Percentiles rank a stretch among this genome's conserved stretches.
These are phyloP conservation scores for Trichoderma guizhouense DNA, from an alignment of 2,329 filamentous ascomycete species.

Conservation along the genomic window DNA sequence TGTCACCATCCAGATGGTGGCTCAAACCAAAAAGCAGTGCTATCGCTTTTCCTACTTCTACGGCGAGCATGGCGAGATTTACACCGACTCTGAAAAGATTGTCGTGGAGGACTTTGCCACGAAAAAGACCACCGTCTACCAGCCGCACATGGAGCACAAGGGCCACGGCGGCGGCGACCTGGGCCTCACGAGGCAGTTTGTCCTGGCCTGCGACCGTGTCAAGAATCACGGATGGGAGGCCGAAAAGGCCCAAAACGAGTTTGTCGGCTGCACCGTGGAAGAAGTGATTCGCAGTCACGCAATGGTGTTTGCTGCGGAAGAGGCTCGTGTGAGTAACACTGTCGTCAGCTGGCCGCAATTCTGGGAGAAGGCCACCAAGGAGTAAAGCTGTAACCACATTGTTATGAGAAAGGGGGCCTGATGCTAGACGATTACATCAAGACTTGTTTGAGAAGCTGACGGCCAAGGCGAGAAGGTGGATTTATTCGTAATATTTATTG, in stretches of 20 bases:
- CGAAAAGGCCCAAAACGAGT: conserved; percentile 66
- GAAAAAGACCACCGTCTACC: conserved; percentile 31
- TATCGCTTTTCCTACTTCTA: conserved; percentile 82
- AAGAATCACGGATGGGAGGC: conserved; percentile 67
- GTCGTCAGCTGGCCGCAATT: conserved; percentile 73
- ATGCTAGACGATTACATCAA: background rate
- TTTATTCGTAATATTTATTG: background rate
- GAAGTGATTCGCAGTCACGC: conserved; percentile 88
- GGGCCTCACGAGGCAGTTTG: conserved; percentile 74
- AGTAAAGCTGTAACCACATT: background rate
- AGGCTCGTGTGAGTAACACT: conserved; percentile 66
- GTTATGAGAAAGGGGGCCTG: background rate
- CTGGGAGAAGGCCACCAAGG: conserved; percentile 53
- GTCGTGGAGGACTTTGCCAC: conserved; percentile 60
- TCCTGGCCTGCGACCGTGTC: conserved; percentile 76
- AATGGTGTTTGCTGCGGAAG: conserved; percentile 90
- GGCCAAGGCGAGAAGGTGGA: background rate
- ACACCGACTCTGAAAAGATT: conserved; percentile 77
- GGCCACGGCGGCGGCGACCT: conserved; percentile 42
- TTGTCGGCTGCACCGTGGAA: conserved; percentile 79
- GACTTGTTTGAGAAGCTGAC: background rate
- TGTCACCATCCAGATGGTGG: conserved; percentile 90
- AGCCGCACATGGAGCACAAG: conserved; percentile 34
- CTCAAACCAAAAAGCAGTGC: conserved; percentile 83
- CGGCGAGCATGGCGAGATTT: conserved; percentile 80